Conservation (phyloP, 257 asterid genomes). For the Rehmannia glutinosa region DNA sequence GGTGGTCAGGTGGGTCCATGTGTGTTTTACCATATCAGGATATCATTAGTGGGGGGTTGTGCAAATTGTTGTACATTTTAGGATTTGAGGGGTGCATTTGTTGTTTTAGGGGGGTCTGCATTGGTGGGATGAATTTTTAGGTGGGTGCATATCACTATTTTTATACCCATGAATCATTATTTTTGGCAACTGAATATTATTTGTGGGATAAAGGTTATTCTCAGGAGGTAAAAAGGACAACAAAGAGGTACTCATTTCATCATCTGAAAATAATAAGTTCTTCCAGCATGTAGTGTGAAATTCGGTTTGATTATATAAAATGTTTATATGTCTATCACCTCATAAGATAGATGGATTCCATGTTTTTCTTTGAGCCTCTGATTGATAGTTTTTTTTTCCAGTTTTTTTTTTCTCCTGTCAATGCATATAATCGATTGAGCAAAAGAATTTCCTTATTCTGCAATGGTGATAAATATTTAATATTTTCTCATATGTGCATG, state of each 20-base stretch:
- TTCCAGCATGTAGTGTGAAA: not conserved
- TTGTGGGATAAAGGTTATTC: conserved; percentile 56
- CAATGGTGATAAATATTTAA: no score
- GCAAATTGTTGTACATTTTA: no score
- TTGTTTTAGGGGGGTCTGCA: no score
- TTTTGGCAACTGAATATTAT: no score
- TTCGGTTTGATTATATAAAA: not conserved
- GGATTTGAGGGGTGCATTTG: no score
- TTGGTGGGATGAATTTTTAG: no score
- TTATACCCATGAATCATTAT: no score
- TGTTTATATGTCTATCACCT: not conserved
- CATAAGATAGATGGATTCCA: not conserved
- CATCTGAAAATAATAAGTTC: not conserved
- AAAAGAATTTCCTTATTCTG: not conserved
- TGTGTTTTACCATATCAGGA: no score
- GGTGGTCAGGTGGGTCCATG: no score
- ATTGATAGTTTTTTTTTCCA: not conserved
- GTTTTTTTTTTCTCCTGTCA: no score
- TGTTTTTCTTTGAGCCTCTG: not conserved
- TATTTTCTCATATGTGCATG: not conserved
- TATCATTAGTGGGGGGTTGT: no score
- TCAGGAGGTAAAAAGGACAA: conserved; percentile 63
- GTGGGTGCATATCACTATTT: no score
- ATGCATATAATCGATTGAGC: not conserved
- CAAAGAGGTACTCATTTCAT: conserved; percentile 49